phyloP scores from a whole-genome alignment of 495 filamentous ascomycete genomes.

The Penicillium simplicissimum region DNA sequence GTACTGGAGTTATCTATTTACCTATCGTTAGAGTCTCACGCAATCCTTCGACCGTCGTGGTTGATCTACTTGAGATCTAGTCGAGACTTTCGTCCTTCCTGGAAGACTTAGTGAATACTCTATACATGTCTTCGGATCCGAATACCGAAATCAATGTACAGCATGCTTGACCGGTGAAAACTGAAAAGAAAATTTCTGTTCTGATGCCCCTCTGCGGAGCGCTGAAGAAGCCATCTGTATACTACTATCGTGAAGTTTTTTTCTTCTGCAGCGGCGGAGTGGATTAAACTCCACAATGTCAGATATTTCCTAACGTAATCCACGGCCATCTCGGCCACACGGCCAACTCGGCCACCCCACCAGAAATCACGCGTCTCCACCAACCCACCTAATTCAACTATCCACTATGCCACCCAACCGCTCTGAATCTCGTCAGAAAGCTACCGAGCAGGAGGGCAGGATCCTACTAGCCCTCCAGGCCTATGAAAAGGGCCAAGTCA shows the following conservation, averaged over 20 bases:
- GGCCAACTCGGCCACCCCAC: too few species aligned
- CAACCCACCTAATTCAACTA: too few species aligned
- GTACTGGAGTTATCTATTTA: background rate
- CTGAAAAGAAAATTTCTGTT: constrained; percentile 26
- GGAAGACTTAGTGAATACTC: background rate
- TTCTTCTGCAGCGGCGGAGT: constrained; percentile 20
- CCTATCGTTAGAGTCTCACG: background rate
- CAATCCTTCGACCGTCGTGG: background rate
- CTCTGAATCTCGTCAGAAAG: too few species aligned
- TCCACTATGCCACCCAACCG: too few species aligned
- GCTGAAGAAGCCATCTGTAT: constrained; percentile 13
- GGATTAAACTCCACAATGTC: constrained; percentile 27
- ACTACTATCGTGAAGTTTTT: constrained; percentile 21
- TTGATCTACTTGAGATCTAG: background rate
- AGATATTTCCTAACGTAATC: too few species aligned
- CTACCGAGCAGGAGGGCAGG: too few species aligned
- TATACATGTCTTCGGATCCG: background rate
- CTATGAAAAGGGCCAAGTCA: too few species aligned
- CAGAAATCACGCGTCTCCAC: too few species aligned
- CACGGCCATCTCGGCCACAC: too few species aligned
- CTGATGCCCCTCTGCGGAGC: constrained; percentile 29
- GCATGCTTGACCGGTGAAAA: constrained; percentile 31
- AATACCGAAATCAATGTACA: background rate
- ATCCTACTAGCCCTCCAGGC: too few species aligned
- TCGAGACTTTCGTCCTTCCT: background rate